Percentiles rank a stretch among this genome's conserved stretches.
Evolutionary conservation across 2,329 filamentous ascomycete species (phyloP).

Genomic region (Sphaerulina musiva): DNA sequence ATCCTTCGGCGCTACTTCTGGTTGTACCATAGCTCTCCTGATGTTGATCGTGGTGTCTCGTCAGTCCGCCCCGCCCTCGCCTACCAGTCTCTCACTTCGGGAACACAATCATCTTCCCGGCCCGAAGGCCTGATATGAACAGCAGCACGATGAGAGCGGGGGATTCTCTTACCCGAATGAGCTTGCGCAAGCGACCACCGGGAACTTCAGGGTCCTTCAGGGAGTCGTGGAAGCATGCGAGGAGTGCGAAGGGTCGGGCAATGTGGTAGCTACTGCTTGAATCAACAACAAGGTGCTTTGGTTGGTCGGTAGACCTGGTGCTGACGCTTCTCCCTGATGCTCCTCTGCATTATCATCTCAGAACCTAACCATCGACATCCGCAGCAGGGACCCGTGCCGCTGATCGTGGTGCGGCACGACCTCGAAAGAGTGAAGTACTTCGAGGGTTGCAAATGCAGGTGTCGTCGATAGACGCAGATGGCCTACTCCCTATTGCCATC

Average conservation of each 20-base stretch:
- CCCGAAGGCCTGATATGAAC: neutral
- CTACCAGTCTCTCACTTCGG: neutral
- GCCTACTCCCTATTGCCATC: no score
- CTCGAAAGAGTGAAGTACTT: no score
- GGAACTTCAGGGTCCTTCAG: neutral
- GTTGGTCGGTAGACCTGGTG: no score
- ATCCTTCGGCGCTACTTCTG: no score
- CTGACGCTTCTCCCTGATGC: no score
- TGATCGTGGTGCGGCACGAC: no score
- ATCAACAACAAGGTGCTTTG: neutral
- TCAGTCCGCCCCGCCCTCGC: no score
- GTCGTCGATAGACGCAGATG: neutral
- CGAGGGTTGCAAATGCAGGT: neutral
- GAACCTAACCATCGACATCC: no score
- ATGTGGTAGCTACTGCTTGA: neutral
- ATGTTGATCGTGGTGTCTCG: no score
- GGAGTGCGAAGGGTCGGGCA: neutral
- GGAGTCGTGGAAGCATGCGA: slow-evolving; percentile 4
- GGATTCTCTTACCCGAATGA: neutral
- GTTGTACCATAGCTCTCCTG: no score
- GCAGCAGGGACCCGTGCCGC: neutral
- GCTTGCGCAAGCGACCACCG: neutral
- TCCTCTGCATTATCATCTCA: no score
- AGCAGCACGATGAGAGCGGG: neutral
- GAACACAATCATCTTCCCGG: no score